Evolutionary conservation across 192 early-diverging fungal species (phyloP).

Genomic region (Backusella morwellensis): DNA sequence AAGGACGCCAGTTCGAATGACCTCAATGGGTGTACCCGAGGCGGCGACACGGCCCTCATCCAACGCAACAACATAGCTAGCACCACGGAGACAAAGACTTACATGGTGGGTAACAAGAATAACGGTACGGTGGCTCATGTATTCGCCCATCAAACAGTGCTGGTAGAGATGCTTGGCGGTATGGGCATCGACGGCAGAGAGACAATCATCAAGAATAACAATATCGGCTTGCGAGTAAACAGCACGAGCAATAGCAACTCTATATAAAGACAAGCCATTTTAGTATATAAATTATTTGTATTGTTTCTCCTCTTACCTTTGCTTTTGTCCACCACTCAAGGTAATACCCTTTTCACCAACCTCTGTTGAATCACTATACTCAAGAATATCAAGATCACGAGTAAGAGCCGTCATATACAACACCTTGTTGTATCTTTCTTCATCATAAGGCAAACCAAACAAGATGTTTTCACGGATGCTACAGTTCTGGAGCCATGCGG

Average conservation of each 20-base stretch:
- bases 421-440: conserved; percentile 74
- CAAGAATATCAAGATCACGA: conserved; percentile 81
- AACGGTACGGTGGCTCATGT: conserved; percentile 74
- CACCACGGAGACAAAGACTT: conserved; percentile 55
- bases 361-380: conserved; percentile 88
- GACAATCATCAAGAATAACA: conserved; percentile 83
- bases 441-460: conserved; percentile 77
- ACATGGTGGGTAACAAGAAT: conserved; percentile 92
- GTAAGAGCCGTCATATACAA: conserved; percentile 82
- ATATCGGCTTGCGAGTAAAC: conserved; percentile 68
- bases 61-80: conserved; percentile 53
- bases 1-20: conserved; percentile 39
- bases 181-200: conserved; percentile 94
- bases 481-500: conserved; percentile 49
- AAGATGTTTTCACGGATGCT: conserved; percentile 62
- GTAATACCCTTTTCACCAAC: conserved; percentile 91
- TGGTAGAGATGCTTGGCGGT: conserved; percentile 85
- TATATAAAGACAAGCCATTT: not conserved
- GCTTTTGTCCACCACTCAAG: conserved; percentile 85
- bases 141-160: conserved; percentile 66
- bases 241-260: conserved; percentile 73
- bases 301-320: conserved; percentile 5
- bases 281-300: not conserved
- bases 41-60: conserved; percentile 50
- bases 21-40: conserved; percentile 49